Base-by-base conservation (phyloP, 2,329 filamentous ascomycete species). In the Cordyceps militaris region DNA sequence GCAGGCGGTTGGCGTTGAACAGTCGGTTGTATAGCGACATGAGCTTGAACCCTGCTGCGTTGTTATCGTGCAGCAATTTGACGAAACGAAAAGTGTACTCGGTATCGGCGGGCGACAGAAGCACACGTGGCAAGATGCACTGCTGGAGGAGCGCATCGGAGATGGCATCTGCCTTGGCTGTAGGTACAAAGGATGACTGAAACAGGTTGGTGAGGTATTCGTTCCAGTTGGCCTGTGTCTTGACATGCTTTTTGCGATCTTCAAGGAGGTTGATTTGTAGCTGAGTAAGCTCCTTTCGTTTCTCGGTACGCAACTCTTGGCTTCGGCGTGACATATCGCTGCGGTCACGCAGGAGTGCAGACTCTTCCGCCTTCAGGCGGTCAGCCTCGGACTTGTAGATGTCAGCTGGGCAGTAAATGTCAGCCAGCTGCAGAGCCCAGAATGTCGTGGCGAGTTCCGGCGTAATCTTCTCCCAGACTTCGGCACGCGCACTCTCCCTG, bases 31-130 rank as follows among this genome's bases (percentile, higher is more conserved):
- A 87, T 2, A 99, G 76, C 30, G 88, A 86, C 73, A 93, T 85
- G 16, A 94, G 87, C 66, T 88, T 87, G 75, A 99, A 97, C 61
- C 91, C 89, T 0, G 91, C 87, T 0, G 91, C 87, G 21, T 89
- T 90, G 60, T 85, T 87, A 59, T 87, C 86, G 71, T 99, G 94
- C 56, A 99, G 80, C 65, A 90, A 90, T 66, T 89, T 91, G 67
- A 97, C 77, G 75, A 97, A 87, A 63, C 86, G 84, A 72, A 92
- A 95, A 57, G 85, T 87, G 74, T 90, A 99, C 64, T 96, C 90
- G 0, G 93, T 89, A 69, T 99, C 94, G 51, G 88, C 81, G 1
- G 91, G 84, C 0, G 92, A 96, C 30, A 96, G 77, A 26, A 94
- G 80, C 19, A 95, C 79, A 43, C 94, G 87, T 10, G 94, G 94